Evolutionary conservation across 1,284 basidiomycete species (phyloP).

Genomic region (Fistulinella cinereoalba): DNA sequence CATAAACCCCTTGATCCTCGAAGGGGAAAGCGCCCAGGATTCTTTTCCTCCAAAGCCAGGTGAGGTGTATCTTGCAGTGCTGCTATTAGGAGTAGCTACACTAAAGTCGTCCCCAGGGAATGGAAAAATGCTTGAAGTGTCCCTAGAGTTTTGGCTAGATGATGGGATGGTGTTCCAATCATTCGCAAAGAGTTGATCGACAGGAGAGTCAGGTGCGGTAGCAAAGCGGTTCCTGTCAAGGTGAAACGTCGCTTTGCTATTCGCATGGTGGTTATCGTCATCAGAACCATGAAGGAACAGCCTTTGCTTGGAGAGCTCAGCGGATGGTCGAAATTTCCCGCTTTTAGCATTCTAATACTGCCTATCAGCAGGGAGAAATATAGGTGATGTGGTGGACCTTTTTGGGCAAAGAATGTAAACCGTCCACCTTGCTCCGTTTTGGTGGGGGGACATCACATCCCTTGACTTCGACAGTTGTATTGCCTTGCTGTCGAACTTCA

Average conservation of each 20-base stretch:
- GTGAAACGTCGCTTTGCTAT: background rate
- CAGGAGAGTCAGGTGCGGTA: constrained; percentile 13
- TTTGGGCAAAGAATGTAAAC: background rate
- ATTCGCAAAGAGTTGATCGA: constrained; percentile 4
- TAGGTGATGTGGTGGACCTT: constrained; percentile 18
- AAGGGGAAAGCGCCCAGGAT: constrained; percentile 24
- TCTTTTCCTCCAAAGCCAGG: constrained; percentile 3
- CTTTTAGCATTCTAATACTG: constrained; percentile 1
- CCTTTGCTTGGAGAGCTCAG: constrained; percentile 1
- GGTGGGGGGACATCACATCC: constrained; percentile 6
- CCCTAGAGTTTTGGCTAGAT: constrained; percentile 5
- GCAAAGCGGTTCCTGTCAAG: constrained; percentile 35
- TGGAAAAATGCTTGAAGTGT: constrained; percentile 5
- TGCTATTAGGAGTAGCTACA: background rate
- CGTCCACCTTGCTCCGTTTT: constrained; percentile 20
- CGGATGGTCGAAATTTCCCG: constrained; percentile 3
- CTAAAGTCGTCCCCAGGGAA: background rate
- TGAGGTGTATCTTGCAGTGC: background rate
- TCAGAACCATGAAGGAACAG: constrained; percentile 20
- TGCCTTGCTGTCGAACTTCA: constrained; percentile 32
- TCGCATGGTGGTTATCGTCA: constrained; percentile 1
- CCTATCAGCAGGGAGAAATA: constrained; percentile 10
- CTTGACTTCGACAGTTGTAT: constrained; percentile 14
- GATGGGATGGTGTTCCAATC: constrained; percentile 29
- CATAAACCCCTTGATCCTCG: constrained; percentile 27